Evolutionary conservation across 768 basidiomycete species (phyloP).

Genomic region (Strobilomyces dryophilus): DNA sequence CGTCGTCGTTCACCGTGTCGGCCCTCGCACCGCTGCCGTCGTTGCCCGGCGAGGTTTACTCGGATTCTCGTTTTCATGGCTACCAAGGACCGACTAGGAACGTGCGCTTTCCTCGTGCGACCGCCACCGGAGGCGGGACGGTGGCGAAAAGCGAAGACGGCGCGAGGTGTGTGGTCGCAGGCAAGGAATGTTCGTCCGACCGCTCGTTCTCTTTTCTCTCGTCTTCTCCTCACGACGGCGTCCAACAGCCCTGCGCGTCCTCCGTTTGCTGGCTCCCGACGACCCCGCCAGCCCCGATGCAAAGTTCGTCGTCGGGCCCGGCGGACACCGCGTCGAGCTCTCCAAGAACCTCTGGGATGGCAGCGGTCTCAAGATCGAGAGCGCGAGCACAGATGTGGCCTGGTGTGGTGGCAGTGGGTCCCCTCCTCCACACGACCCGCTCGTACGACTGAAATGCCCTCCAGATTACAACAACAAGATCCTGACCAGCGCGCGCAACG

Average conservation of each 20-base stretch:
- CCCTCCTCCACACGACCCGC: not conserved
- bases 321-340: constrained; percentile 65
- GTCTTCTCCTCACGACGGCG: constrained; percentile 6
- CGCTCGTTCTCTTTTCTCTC: not conserved
- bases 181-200: constrained; percentile 63
- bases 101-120: constrained; percentile 58
- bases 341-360: constrained; percentile 78
- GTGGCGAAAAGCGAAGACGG: constrained; percentile 70
- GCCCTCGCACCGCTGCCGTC: not conserved
- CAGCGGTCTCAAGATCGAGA: constrained; percentile 74
- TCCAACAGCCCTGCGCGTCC: constrained; percentile 50
- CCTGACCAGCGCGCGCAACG: constrained; percentile 75
- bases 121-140: constrained; percentile 58
- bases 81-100: constrained; percentile 44
- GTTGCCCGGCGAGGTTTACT: constrained; percentile 29
- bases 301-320: constrained; percentile 50
- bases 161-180: constrained; percentile 63
- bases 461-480: constrained; percentile 72
- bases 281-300: constrained; percentile 39
- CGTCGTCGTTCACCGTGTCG: constrained; percentile 21
- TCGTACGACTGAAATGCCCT: not conserved
- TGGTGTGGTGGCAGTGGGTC: constrained; percentile 70
- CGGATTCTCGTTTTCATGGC: constrained; percentile 43
- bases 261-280: constrained; percentile 52
- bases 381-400: constrained; percentile 74